Evolutionary conservation across 176 grass and related monocot genomes (phyloP).

Genomic region (Leersia perrieri): DNA sequence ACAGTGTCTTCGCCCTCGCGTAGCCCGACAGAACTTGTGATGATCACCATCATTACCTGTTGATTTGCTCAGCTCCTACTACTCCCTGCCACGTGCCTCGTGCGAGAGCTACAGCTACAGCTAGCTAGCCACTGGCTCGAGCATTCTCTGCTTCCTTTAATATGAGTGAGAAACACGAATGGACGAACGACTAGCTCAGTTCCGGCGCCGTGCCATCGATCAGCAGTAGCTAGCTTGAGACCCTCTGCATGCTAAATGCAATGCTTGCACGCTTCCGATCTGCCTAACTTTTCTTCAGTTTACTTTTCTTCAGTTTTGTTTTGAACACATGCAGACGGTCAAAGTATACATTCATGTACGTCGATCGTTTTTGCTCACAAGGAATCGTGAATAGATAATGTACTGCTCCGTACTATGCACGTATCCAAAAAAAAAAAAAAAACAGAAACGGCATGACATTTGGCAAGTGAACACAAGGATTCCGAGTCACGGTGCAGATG

Average conservation of each 20-base stretch:
- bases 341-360: neutral
- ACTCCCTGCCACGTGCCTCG: slow-evolving; percentile 41
- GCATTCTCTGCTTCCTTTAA: slow-evolving; percentile 29
- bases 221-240: neutral
- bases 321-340: neutral
- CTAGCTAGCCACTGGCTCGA: neutral
- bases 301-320: neutral
- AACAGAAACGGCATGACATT: neutral
- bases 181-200: neutral
- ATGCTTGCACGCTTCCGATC: neutral
- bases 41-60: slow-evolving; percentile 60
- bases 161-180: slow-evolving; percentile 10
- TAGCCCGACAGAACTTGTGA: slow-evolving; percentile 40
- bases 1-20: neutral
- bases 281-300: neutral
- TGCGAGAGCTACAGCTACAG: neutral
- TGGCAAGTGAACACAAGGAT: neutral
- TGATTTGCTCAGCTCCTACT: slow-evolving; percentile 41
- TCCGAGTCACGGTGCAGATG: neutral
- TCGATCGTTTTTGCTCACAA: neutral
- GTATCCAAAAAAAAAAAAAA: too few relatives aligned
- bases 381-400: neutral
- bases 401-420: too few relatives aligned
- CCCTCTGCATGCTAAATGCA: neutral
- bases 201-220: neutral